phyloP scores from a whole-genome alignment of 73 alveolate species.

The Tetrahymena thermophila region DNA sequence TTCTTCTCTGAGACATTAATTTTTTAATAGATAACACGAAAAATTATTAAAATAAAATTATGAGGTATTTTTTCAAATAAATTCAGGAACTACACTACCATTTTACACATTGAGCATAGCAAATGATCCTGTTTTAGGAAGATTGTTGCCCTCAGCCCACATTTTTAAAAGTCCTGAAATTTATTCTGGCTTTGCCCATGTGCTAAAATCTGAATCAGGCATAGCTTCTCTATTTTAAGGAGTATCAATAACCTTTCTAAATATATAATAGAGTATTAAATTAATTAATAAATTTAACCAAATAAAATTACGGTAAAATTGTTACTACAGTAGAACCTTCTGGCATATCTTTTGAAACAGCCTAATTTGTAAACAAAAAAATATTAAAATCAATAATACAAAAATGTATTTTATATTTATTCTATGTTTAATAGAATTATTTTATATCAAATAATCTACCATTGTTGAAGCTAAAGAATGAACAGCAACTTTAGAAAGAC shows the following conservation, averaged over 20 bases:
- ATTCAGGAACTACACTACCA: slow-evolving; percentile 66
- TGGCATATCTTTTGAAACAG: slow-evolving; percentile 62
- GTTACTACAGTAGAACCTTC: slow-evolving; percentile 59
- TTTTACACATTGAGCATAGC: slow-evolving; percentile 50
- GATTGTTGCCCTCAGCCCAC: slow-evolving; percentile 75
- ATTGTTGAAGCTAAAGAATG: slow-evolving; percentile 58
- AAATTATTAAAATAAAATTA: no score
- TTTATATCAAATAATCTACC: background rate
- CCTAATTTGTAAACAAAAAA: slow-evolving; percentile 10
- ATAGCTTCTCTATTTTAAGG: slow-evolving; percentile 69
- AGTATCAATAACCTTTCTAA: slow-evolving; percentile 64
- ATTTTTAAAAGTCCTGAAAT: slow-evolving; percentile 69
- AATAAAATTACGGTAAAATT: slow-evolving; percentile 52
- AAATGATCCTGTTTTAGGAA: slow-evolving; percentile 70
- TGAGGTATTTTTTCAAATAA: slow-evolving; percentile 27
- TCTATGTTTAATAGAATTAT: background rate
- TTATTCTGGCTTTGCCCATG: slow-evolving; percentile 68
- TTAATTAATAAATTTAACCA: background rate
- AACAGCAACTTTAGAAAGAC: slow-evolving; percentile 70
- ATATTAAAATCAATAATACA: background rate
- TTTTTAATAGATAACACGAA: no score
- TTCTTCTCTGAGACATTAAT: background rate
- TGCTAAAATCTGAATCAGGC: slow-evolving; percentile 72
- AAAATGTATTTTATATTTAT: no score
- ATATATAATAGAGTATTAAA: background rate